Percentiles rank a stretch among this genome's conserved stretches.
phyloP scores from a whole-genome alignment of 73 alveolate genomes.

The Paramecium caudatum region DNA sequence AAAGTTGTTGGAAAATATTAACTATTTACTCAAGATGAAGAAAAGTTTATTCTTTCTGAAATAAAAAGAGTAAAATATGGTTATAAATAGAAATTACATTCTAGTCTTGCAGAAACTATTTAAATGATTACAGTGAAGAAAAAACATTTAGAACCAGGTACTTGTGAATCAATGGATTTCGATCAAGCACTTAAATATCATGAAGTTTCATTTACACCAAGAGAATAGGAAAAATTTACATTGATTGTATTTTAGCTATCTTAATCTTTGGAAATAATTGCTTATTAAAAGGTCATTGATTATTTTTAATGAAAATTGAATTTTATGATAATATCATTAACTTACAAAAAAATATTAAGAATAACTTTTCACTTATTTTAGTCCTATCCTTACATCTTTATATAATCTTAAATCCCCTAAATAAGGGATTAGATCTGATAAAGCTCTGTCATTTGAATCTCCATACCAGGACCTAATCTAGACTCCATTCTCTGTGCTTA shows the following conservation, averaged over 20 bases:
- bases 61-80: not conserved
- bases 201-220: not conserved
- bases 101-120: not conserved
- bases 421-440: constrained; percentile 76
- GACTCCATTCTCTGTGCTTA: constrained; percentile 82
- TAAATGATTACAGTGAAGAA: not conserved
- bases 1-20: not conserved
- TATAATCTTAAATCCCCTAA: constrained; percentile 46
- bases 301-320: not conserved
- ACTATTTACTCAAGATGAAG: not conserved
- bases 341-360: constrained; percentile 42
- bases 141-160: not conserved
- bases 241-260: not conserved
- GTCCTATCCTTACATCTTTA: constrained; percentile 59
- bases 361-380: not conserved
- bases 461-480: constrained; percentile 86
- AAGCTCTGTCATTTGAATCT: constrained; percentile 84
- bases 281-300: not conserved
- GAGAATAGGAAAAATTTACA: not conserved
- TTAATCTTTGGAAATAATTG: not conserved
- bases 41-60: not conserved
- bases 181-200: not conserved
- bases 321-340: not conserved
- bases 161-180: not conserved
- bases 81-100: not conserved